phyloP scores from a whole-genome alignment of 257 asterid species.

The Solanum appendiculatum region DNA sequence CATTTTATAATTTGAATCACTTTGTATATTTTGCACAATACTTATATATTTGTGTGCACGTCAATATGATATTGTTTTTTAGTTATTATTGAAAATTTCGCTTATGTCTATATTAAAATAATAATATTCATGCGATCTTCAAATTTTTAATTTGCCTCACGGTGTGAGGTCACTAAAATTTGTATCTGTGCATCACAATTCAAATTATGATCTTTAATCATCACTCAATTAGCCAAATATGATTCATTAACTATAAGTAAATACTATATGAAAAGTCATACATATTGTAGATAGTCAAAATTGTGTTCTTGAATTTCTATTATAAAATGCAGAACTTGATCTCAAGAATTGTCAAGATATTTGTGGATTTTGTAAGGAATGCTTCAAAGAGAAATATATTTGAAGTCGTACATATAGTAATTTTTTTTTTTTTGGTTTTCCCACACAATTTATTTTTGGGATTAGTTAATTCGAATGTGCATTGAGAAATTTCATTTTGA shows the following conservation, averaged over 20 bases:
- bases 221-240: not conserved
- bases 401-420: not conserved
- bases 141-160: not conserved
- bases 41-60: not conserved
- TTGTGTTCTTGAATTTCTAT: not conserved
- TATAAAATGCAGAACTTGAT: not conserved
- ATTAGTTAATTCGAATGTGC: not conserved
- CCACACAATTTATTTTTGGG: not conserved
- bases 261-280: not conserved
- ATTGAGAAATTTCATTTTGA: not conserved
- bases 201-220: not conserved
- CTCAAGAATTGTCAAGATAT: not conserved
- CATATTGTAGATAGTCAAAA: not conserved
- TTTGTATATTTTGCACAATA: not conserved
- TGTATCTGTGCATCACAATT: not conserved
- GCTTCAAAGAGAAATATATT: not conserved
- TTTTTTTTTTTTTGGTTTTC: not conserved
- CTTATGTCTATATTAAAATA: not conserved
- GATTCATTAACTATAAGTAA: not conserved
- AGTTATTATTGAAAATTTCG: not conserved
- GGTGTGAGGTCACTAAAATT: not conserved
- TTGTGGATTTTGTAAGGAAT: not conserved
- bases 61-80: not conserved
- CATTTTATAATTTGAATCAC: not conserved
- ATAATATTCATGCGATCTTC: not conserved